Evolutionary conservation across 2,329 filamentous ascomycete genomes (phyloP).

Genomic region (Diaporthe sp.): DNA sequence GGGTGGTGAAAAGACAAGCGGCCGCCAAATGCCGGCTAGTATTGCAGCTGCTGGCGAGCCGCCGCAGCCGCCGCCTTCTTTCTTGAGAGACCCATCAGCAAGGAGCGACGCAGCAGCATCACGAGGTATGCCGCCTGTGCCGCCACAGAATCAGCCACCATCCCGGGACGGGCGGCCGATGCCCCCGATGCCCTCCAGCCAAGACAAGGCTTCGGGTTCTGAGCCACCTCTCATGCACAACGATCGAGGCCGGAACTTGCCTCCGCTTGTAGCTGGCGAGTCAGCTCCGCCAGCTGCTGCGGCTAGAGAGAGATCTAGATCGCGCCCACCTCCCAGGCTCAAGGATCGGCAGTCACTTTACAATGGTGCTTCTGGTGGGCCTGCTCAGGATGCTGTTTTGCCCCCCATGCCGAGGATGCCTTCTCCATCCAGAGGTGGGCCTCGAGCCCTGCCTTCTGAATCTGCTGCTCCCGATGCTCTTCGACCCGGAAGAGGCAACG

Average conservation of each 20-base stretch:
- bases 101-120: neutral
- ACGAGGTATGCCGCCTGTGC: neutral
- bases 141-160: neutral
- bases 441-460: neutral
- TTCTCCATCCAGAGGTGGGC: neutral
- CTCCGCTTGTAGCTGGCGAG: neutral
- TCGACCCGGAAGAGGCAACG: neutral
- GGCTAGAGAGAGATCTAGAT: neutral
- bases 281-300: neutral
- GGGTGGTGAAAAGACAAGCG: neutral
- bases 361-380: neutral
- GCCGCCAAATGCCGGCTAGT: neutral
- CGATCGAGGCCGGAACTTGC: neutral
- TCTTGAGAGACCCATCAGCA: neutral
- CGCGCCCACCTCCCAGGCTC: slow-evolving; percentile 25
- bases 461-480: neutral
- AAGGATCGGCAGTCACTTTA: neutral
- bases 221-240: neutral
- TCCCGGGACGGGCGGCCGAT: neutral
- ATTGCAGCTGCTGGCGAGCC: neutral
- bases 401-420: neutral
- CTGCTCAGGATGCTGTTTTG: no score
- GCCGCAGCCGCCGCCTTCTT: neutral
- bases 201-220: neutral
- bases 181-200: neutral